A percentile compares a stretch with the other conserved stretches of the same genome.
Conservation (phyloP, 768 basidiomycete genomes). For the Suillus occidentalis region DNA sequence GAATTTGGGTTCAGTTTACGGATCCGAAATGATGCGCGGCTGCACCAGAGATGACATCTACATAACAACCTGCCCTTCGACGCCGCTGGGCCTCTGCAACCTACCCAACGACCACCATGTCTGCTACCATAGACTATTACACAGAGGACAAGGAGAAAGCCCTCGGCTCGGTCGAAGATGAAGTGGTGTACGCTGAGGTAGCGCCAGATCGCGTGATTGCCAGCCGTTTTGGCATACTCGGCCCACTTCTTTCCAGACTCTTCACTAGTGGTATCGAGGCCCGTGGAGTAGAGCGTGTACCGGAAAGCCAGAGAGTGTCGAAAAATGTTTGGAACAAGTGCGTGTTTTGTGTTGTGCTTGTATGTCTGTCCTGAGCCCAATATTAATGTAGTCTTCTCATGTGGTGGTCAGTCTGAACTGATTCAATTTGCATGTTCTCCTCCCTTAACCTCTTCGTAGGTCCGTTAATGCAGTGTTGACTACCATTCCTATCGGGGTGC, state of each 20-base stretch:
- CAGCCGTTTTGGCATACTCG: constrained; percentile 30
- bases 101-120: neutral
- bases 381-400: constrained; percentile 36
- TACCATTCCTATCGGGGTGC: constrained; percentile 50
- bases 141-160: constrained; percentile 25
- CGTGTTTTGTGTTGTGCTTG: constrained; percentile 14
- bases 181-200: constrained; percentile 16
- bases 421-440: neutral
- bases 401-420: constrained; percentile 38
- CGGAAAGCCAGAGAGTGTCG: constrained; percentile 45
- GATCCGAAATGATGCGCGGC: neutral
- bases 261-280: constrained; percentile 56
- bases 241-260: constrained; percentile 36
- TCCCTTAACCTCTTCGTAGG: constrained; percentile 21
- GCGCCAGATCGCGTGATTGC: constrained; percentile 30
- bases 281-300: constrained; percentile 54
- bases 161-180: neutral
- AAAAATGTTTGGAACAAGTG: constrained; percentile 48
- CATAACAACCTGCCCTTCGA: neutral
- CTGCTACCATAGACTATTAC: neutral
- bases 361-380: neutral
- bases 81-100: neutral
- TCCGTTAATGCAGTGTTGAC: constrained; percentile 50
- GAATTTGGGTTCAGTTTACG: neutral
- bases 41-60: neutral